Conservation (phyloP, 805 yeast species). For the Lipomyces spencermartinsiae region DNA sequence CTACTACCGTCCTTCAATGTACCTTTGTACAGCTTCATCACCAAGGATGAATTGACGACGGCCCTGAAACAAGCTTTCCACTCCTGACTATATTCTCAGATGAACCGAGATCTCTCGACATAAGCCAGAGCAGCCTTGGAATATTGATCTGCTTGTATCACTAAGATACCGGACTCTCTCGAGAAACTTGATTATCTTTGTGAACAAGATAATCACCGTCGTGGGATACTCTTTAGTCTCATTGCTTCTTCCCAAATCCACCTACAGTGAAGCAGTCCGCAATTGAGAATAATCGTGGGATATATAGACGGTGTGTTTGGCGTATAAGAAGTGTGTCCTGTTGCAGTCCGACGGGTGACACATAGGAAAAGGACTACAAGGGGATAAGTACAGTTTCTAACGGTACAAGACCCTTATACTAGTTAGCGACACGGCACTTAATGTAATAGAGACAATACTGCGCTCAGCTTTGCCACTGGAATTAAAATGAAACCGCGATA, state of each 20-base stretch:
- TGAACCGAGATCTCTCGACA: neutral
- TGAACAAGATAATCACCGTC: neutral
- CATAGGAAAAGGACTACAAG: no score
- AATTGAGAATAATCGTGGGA: neutral
- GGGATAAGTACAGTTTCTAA: neutral
- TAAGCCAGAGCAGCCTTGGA: neutral
- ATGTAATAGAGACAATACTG: no score
- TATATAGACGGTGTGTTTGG: neutral
- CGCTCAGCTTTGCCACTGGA: no score
- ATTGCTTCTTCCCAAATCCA: neutral
- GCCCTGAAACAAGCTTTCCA: constrained; percentile 1
- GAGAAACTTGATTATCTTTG: neutral
- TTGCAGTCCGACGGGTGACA: neutral
- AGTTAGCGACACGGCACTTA: no score
- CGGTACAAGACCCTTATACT: neutral
- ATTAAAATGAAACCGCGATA: no score
- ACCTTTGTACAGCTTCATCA: neutral
- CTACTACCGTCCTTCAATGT: constrained; percentile 1
- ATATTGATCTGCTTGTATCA: neutral
- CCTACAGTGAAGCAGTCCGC: neutral
- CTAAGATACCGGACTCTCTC: neutral
- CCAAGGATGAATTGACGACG: neutral
- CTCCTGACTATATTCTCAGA: neutral
- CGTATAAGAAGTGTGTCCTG: neutral
- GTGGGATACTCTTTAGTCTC: neutral